A percentile compares a stretch with the other conserved stretches of the same genome.
Conservation (phyloP, 768 basidiomycete genomes). For the Podaxis sp. region DNA sequence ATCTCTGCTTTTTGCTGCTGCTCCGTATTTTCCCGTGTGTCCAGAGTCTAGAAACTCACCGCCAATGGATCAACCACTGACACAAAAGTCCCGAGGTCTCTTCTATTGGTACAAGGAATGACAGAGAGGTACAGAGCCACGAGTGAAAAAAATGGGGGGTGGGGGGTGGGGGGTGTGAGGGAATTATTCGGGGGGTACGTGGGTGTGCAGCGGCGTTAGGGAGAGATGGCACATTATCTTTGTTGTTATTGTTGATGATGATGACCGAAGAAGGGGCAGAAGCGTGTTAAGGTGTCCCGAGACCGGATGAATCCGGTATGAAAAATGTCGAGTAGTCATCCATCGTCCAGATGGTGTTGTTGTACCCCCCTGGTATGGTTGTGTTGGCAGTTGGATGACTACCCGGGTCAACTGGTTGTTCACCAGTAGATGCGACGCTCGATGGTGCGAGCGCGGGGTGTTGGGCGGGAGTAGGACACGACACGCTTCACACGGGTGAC, state of each 20-base stretch:
- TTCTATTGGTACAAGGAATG: background rate
- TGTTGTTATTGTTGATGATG: background rate
- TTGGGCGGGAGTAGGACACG: slow-evolving; percentile 52
- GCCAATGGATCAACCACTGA: slow-evolving; percentile 1
- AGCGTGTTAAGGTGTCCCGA: background rate
- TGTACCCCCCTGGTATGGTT: no score
- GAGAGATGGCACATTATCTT: background rate
- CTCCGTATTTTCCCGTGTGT: background rate
- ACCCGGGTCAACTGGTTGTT: slow-evolving; percentile 17
- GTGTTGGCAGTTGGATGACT: background rate
- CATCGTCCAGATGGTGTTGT: background rate
- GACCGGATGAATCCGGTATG: slow-evolving; percentile 8
- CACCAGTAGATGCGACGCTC: slow-evolving; percentile 80
- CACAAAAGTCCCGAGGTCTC: background rate
- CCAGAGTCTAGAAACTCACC: background rate
- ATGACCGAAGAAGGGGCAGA: background rate
- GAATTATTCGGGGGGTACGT: background rate
- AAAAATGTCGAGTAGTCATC: background rate
- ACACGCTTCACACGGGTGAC: slow-evolving; percentile 78
- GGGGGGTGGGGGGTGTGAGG: background rate
- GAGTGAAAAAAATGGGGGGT: background rate
- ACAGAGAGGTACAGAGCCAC: background rate
- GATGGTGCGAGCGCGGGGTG: slow-evolving; percentile 47
- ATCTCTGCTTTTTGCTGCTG: background rate
- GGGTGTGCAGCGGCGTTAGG: slow-evolving; percentile 1